Percentiles rank a stretch among this genome's conserved stretches.
phyloP scores from a whole-genome alignment of 1,284 basidiomycete species.

The Irpex sp. region DNA sequence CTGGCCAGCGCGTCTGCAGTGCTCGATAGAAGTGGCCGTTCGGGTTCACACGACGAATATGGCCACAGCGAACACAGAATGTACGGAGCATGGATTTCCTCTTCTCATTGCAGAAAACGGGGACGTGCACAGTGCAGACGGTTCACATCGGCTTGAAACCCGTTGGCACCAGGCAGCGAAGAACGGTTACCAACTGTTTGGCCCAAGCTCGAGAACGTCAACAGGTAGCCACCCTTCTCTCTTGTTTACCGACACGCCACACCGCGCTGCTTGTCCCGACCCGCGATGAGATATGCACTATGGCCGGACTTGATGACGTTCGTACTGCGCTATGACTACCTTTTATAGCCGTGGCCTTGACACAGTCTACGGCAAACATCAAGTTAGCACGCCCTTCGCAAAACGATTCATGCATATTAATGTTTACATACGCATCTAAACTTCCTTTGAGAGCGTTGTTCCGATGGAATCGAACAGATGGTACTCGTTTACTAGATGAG shows the following conservation, averaged over 20 bases:
- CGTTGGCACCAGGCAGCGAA: neutral
- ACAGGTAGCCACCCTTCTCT: neutral
- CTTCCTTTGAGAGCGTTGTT: neutral
- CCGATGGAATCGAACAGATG: neutral
- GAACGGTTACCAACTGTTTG: neutral
- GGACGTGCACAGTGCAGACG: neutral
- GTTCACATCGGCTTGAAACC: neutral
- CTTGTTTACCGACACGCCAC: neutral
- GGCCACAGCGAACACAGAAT: no score
- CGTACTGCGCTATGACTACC: no score
- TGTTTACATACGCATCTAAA: no score
- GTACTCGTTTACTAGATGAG: neutral
- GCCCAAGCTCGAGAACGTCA: neutral
- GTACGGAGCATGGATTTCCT: no score
- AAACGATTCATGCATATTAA: no score
- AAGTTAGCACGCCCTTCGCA: no score
- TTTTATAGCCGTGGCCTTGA: no score
- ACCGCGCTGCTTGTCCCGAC: neutral
- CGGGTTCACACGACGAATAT: no score
- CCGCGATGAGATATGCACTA: no score
- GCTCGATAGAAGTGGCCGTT: no score
- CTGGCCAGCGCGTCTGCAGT: no score
- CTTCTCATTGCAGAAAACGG: neutral
- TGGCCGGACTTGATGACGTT: neutral
- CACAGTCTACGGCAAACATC: no score